Evolutionary conservation across 208 protist species (phyloP), one percentile per base, ranked within the genome.

Genomic region (Leishmania gerbilli): DNA sequence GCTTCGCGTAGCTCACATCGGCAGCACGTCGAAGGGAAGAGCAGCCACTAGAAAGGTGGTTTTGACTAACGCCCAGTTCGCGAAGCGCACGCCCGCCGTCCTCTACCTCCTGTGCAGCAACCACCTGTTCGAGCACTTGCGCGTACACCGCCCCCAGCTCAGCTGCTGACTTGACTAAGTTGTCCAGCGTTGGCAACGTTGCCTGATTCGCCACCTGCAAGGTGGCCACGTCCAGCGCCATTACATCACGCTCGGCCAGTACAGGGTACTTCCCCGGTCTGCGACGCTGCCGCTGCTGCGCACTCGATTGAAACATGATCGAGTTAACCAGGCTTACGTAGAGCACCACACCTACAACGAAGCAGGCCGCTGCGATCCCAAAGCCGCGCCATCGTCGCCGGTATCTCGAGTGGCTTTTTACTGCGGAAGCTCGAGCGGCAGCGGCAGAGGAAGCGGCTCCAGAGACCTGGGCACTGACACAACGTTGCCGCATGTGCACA

Each of bases 1-100:
- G 68, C 71, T 79, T 79, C 7, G 45, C 27, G 74, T 92, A 92
- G 67, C 77, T 49, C 19, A 77, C 74, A 74, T 92, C 87, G 11
- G 82, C 90, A 19, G 83, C 84, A 17, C 34, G 8, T 24, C 74
- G 71, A 3, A 91, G 62, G 2, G 82, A 62, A 3, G n/a, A 5
- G 3, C 69, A 45, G 24, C 81, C 60, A 27, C 62, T 60, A 13
- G 55, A 34, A 40, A 84, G 31, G 40, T 65, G 55, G 31, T 77
- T 21, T 17, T 77, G 34, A 15, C 42, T 77, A 15, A 79, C 75
- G 2, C 74, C 82, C 34, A 81, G 42, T 37, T 83, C 55, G 15
- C 64, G 49, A 34, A 84, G 77, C 3, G 67, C 47, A 51, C 68
- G 74, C 1, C 72, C 79, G 17, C 68, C 37, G 67, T 79, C 79